These are phyloP conservation scores for Lyophyllum atratum DNA, from an alignment of 768 basidiomycete genomes.

Conservation along the genomic window DNA sequence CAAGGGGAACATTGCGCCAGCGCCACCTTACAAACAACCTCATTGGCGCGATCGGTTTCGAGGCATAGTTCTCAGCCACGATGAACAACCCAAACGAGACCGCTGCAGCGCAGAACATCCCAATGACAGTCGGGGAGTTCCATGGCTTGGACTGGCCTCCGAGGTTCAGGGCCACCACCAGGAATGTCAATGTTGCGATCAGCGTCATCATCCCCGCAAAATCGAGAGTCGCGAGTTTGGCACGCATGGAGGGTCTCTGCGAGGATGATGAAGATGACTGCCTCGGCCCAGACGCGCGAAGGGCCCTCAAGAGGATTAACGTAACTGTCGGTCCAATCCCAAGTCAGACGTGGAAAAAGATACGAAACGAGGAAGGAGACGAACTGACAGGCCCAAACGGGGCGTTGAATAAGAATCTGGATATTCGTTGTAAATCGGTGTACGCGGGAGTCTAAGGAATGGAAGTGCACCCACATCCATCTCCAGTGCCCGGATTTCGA, in stretches of 20 bases:
- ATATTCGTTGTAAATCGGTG: not conserved
- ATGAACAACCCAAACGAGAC: slow-evolving; percentile 22
- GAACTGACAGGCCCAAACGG: slow-evolving; percentile 27
- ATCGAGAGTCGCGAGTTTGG: slow-evolving; percentile 13
- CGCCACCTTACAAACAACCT: slow-evolving; percentile 24
- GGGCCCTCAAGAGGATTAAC: slow-evolving; percentile 17
- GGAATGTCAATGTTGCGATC: slow-evolving; percentile 21
- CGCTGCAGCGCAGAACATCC: slow-evolving; percentile 21
- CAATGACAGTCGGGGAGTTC: slow-evolving; percentile 25
- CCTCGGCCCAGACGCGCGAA: slow-evolving; percentile 6
- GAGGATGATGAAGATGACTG: slow-evolving; percentile 1
- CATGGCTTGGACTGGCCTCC: slow-evolving; percentile 27
- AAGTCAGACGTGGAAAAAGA: not conserved
- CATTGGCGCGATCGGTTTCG: slow-evolving; percentile 22
- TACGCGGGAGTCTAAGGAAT: not conserved
- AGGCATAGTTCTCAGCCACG: slow-evolving; percentile 22
- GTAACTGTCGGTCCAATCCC: slow-evolving; percentile 20
- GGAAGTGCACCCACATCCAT: slow-evolving; percentile 23
- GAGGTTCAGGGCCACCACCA: slow-evolving; percentile 26
- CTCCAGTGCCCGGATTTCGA: slow-evolving; percentile 28
- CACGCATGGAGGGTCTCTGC: not conserved
- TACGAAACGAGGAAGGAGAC: not conserved
- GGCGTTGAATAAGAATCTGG: slow-evolving; percentile 25
- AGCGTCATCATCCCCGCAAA: slow-evolving; percentile 24
- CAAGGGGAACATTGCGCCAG: slow-evolving; percentile 28